A percentile compares a stretch with the other conserved stretches of the same genome.
These are phyloP conservation scores for Saprolegnia parasitica DNA, from an alignment of 352 stramenopile species.

Conservation along the genomic window DNA sequence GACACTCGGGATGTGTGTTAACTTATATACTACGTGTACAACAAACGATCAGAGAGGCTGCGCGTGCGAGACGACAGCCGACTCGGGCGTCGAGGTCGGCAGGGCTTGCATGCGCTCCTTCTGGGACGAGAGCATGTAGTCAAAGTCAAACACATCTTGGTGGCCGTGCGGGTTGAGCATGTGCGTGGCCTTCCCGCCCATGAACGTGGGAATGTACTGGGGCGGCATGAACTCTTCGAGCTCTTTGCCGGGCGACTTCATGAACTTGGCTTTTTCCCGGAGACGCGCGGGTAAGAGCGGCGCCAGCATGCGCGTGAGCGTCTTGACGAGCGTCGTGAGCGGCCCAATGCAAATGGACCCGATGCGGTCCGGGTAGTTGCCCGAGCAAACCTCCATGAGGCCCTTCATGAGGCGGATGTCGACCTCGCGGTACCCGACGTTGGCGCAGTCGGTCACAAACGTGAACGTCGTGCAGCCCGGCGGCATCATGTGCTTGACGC, in stretches of 20 bases:
- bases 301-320: conserved; percentile 47
- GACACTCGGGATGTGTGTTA: too few relatives aligned
- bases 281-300: conserved; percentile 51
- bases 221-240: conserved; percentile 56
- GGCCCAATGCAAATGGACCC: conserved; percentile 53
- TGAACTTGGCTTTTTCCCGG: conserved; percentile 54
- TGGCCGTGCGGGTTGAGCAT: conserved; percentile 35
- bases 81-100: not conserved
- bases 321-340: conserved; percentile 53
- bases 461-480: conserved; percentile 54
- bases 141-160: conserved; percentile 41
- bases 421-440: conserved; percentile 44
- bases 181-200: conserved; percentile 44
- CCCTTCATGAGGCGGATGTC: conserved; percentile 59
- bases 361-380: conserved; percentile 63
- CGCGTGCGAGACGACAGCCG: conserved; percentile 4
- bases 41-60: not conserved
- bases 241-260: conserved; percentile 49
- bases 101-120: conserved; percentile 44
- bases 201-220: conserved; percentile 48
- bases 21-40: not conserved
- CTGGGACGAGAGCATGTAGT: conserved; percentile 57
- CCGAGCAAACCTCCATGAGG: conserved; percentile 55
- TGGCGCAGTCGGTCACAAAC: conserved; percentile 51
- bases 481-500: conserved; percentile 51